Base-by-base conservation (phyloP, 1,284 basidiomycete species). In the Fomitopsis schrenkii region DNA sequence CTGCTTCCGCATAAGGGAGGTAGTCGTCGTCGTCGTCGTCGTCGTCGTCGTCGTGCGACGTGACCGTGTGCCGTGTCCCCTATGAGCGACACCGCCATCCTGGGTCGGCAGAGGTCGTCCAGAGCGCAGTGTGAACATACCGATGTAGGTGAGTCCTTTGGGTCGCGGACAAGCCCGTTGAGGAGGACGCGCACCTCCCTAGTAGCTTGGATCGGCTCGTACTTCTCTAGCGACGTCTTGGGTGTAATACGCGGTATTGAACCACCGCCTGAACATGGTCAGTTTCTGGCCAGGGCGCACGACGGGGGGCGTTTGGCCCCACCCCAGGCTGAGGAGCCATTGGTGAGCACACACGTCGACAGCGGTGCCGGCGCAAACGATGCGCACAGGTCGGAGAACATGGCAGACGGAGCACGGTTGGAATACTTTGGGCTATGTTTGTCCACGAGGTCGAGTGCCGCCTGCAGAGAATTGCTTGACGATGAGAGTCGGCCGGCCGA, bases 341-440 rank as follows among this genome's bases (percentile, higher is more conserved):
- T n/a, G n/a, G 30, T 26, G n/a, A 14, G 9, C n/a, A 33, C 19
- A 9, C 7, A 30, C 3, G 44, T 22, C 2, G 7, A 22, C 7
- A n/a, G 19, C 19, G n/a, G 19, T 5, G n/a, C n/a, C n/a, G n/a
- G n/a, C n/a, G n/a, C n/a, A n/a, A n/a, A n/a, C 5, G n/a, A 4
- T 9, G 19, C 53, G 38, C 22, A 40, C 53, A 55, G 22, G 14
- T 45, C 44, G 2, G 17, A 19, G 30, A 17, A 5, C 15, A 38
- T 15, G 15, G 19, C 19, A 5, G 44, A 45, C 19, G 22, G 33
- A 22, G 76, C 74, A 46, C 79, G 66, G 63, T 73, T 73, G 5
- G 77, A 79, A 62, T 79, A 79, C 46, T 73, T 74, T 1, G 71
- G 63, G 26, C 77, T 73, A 17, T 75, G 69, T 64, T 76, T 78